Evolutionary conservation across 805 yeast genomes (phyloP).

Genomic region (Yarrowia yakushimensis): DNA sequence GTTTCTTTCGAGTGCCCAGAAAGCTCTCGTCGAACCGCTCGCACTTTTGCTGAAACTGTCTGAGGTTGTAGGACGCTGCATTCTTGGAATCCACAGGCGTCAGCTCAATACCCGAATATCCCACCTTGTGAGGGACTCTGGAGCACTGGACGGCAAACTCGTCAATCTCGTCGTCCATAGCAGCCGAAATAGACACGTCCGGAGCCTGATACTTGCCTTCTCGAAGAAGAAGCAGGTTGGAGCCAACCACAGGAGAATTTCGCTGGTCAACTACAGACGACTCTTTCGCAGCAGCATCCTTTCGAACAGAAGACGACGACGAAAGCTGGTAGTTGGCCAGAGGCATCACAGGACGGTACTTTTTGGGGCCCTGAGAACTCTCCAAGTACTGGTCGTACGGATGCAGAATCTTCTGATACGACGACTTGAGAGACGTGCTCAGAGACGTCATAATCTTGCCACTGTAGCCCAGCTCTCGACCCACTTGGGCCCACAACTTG

Average conservation of each 20-base stretch:
- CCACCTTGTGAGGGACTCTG: background rate
- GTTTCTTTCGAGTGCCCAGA: constrained; percentile 19
- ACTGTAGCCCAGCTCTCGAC: constrained; percentile 72
- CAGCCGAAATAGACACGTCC: background rate
- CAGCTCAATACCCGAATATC: background rate
- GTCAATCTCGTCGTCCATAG: constrained; percentile 1
- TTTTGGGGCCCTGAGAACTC: background rate
- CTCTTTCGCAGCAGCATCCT: background rate
- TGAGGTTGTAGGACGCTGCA: constrained; percentile 52
- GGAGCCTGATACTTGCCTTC: constrained; percentile 7
- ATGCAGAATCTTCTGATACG: constrained; percentile 48
- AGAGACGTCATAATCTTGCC: constrained; percentile 69
- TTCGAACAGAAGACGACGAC: background rate
- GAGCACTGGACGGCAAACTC: background rate
- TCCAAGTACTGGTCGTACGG: constrained; percentile 31
- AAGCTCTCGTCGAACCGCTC: constrained; percentile 39
- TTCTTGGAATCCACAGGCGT: constrained; percentile 38
- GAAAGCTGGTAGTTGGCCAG: constrained; percentile 13
- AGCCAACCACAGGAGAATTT: constrained; percentile 1
- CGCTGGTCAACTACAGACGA: background rate
- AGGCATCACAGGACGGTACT: constrained; percentile 18
- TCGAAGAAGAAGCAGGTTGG: background rate
- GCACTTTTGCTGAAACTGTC: constrained; percentile 59
- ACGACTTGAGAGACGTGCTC: constrained; percentile 60
- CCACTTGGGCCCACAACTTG: constrained; percentile 79